phyloP scores from a whole-genome alignment of 441 rosid genomes.

The Bruguiera hainesii region DNA sequence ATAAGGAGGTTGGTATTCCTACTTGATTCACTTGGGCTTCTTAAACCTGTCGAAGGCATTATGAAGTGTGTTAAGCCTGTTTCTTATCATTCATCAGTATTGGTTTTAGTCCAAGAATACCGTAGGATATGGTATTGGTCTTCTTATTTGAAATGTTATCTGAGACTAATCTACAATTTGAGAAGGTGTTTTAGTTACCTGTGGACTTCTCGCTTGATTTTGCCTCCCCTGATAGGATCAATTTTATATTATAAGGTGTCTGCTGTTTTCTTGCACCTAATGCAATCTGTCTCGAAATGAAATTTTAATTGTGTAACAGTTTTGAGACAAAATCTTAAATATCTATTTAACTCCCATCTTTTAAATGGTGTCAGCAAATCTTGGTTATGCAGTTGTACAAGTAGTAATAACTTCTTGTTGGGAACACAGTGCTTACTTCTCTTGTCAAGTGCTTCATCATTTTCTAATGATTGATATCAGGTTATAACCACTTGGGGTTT shows the following conservation, averaged over 20 bases:
- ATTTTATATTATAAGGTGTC: too few species aligned
- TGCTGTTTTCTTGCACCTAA: too few species aligned
- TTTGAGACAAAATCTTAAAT: too few species aligned
- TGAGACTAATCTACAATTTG: too few species aligned
- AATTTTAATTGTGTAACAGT: too few species aligned
- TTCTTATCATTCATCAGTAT: not conserved
- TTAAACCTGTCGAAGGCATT: not conserved
- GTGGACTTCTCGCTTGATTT: too few species aligned
- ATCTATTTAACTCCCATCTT: too few species aligned
- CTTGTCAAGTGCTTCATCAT: not conserved
- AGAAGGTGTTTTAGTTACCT: too few species aligned
- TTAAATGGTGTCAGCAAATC: not conserved
- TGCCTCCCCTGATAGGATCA: too few species aligned
- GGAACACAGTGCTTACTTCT: not conserved
- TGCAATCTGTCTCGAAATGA: too few species aligned
- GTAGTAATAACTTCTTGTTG: not conserved
- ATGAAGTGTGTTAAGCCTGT: not conserved
- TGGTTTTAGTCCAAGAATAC: not conserved
- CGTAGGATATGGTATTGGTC: too few species aligned
- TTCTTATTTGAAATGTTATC: too few species aligned
- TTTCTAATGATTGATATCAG: conserved; percentile 24
- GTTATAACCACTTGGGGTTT: conserved; percentile 57
- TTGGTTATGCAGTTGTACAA: not conserved
- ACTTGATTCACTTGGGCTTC: not conserved
- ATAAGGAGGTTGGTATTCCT: conserved; percentile 41